A percentile compares a stretch with the other conserved stretches of the same genome.
Evolutionary conservation across 139 green algal genomes (phyloP).

Genomic region (Desmodesmus armatus): DNA sequence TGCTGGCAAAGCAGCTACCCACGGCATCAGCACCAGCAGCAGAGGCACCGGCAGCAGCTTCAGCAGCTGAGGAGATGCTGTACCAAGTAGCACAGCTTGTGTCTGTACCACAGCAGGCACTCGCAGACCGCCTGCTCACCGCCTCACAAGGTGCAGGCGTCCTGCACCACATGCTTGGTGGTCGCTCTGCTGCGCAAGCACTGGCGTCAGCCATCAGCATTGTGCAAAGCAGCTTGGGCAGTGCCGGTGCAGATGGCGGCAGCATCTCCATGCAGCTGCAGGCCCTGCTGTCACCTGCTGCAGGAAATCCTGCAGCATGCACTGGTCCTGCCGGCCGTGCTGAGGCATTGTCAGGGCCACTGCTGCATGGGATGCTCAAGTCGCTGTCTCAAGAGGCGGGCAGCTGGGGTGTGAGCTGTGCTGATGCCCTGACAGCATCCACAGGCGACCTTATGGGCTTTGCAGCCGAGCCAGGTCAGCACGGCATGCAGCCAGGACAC

Average conservation of each 20-base stretch:
- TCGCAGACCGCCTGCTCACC: background rate
- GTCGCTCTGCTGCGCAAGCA: background rate
- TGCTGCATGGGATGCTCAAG: slow-evolving; percentile 1
- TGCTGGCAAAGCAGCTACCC: slow-evolving; percentile 19
- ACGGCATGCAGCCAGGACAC: slow-evolving; percentile 42
- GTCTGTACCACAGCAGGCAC: background rate
- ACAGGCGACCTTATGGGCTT: too few species aligned
- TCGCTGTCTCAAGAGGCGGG: slow-evolving; percentile 22
- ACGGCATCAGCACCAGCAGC: background rate
- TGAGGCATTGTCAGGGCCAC: too few species aligned
- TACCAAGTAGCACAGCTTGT: slow-evolving; percentile 21
- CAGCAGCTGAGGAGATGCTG: slow-evolving; percentile 5
- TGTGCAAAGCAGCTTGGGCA: background rate
- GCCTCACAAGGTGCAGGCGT: background rate
- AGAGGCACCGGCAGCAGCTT: background rate
- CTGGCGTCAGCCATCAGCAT: background rate
- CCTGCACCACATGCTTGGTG: background rate
- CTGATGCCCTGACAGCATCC: too few species aligned
- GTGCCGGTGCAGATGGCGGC: background rate
- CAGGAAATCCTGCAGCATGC: background rate
- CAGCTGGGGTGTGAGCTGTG: too few species aligned
- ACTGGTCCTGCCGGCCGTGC: slow-evolving; percentile 33
- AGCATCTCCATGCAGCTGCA: background rate
- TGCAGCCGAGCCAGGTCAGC: too few species aligned
- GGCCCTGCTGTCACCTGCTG: background rate